These are phyloP conservation scores for Termitomyces bulborhizus DNA, from an alignment of 768 basidiomycete species.

Conservation along the genomic window DNA sequence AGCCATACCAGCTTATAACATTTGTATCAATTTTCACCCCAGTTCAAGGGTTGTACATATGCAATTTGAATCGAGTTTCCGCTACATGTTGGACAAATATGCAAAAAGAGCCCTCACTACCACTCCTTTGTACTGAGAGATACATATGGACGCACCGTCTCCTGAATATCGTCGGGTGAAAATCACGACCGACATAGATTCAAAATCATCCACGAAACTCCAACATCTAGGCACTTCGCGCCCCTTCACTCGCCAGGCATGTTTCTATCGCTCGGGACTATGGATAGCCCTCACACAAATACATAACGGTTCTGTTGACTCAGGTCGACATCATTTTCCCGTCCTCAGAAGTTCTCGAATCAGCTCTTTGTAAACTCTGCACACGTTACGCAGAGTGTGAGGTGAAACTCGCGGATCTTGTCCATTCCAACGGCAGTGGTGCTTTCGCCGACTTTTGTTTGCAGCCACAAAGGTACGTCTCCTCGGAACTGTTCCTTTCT, in stretches of 20 bases:
- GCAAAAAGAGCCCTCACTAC: neutral
- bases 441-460: slow-evolving; percentile 1
- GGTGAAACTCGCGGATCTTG: slow-evolving; percentile 34
- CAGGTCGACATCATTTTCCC: slow-evolving; percentile 65
- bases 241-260: slow-evolving; percentile 50
- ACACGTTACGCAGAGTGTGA: slow-evolving; percentile 40
- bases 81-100: neutral
- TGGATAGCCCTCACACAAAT: neutral
- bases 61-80: slow-evolving; percentile 1
- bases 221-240: slow-evolving; percentile 30
- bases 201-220: slow-evolving; percentile 20
- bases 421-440: slow-evolving; percentile 18
- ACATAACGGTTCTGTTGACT: neutral
- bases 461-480: slow-evolving; percentile 4
- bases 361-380: slow-evolving; percentile 32
- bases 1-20: slow-evolving; percentile 6
- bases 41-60: slow-evolving; percentile 7
- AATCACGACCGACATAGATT: slow-evolving; percentile 11
- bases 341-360: slow-evolving; percentile 30
- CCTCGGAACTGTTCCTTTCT: neutral
- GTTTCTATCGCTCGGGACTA: neutral
- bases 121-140: neutral
- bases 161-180: slow-evolving; percentile 17
- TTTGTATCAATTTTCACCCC: slow-evolving; percentile 7
- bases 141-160: neutral